Evolutionary conservation across 2,329 filamentous ascomycete species (phyloP), one percentile per base, ranked within the genome.

Genomic region (Hypoxylon sp.): DNA sequence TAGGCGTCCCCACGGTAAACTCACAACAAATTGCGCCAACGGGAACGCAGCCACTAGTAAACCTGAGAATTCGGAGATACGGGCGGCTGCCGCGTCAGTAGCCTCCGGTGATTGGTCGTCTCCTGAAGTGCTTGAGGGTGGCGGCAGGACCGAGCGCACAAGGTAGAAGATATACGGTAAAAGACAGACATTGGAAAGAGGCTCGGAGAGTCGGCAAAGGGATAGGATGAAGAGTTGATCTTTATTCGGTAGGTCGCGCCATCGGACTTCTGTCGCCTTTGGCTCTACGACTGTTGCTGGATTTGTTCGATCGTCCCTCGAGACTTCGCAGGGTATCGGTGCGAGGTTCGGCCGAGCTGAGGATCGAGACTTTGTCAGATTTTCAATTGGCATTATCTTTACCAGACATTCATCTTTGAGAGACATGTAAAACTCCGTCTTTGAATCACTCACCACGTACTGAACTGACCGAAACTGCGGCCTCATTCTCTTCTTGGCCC

Each of bases 81-180:
- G 86, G 2, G 87, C 86, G 59, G 90, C 63, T 19, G 65, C 50
- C 17, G 65, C 60, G 55, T 66, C 44, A 26, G 83, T 2, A 84
- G 84, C 65, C 11, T 67, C 70, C 3, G 48, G 50, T 8, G 50
- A 17, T 24, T 56, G 52, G 8, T 33, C 29, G 58, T 75, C 37
- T 70, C 88, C 80, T 66, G 47, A 11, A 9, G 63, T 5, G 74
- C 22, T 54, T 76, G 31, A 69, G 8, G 60, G 3, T 6, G 47
- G 8, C 2, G 61, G 48, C 17, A 81, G 68, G 68, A 92, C 92
- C 0, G 89, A 92, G 66, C 87, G 87, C 14, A 94, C 85, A 76
- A 92, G 90, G 78, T 92, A 92, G 80, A 91, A 93, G 77, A 94
- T 85, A 78, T 93, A 93, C 1, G 90, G 86, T 39, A 90, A 84